A percentile compares a stretch with the other conserved stretches of the same genome.
These are phyloP conservation scores for Auricularia sp. DNA, from an alignment of 768 basidiomycete genomes.

Conservation along the genomic window DNA sequence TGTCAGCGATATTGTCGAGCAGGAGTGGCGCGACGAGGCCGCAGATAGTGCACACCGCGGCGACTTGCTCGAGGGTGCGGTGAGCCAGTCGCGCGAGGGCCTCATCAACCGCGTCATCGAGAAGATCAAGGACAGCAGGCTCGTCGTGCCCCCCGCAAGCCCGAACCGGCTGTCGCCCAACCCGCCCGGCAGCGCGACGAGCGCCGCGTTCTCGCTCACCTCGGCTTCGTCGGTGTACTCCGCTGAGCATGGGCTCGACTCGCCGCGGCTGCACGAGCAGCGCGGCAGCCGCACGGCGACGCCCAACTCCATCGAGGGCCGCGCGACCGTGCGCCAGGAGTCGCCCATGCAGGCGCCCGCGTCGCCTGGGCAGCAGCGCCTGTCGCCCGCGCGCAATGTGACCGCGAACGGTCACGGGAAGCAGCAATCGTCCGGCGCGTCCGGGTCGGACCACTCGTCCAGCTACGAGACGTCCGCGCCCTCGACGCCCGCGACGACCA, in stretches of 20 bases:
- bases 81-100: constrained; percentile 45
- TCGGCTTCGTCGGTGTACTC: not conserved
- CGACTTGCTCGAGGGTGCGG: constrained; percentile 61
- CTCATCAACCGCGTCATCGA: constrained; percentile 59
- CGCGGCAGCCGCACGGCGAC: not conserved
- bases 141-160: not conserved
- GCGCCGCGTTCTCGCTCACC: not conserved
- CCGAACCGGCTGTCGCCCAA: constrained; percentile 6
- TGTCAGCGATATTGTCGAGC: constrained; percentile 86
- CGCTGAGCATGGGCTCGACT: not conserved
- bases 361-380: not conserved
- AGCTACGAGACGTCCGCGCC: not conserved
- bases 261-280: not conserved
- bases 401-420: not conserved
- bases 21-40: constrained; percentile 52
- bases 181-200: constrained; percentile 4
- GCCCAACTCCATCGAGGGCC: not conserved
- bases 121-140: constrained; percentile 59
- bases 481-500: not conserved
- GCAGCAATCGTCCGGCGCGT: not conserved
- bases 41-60: constrained; percentile 29
- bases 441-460: not conserved
- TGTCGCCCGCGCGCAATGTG: not conserved
- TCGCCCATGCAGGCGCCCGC: not conserved
- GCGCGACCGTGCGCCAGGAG: not conserved